Base-by-base conservation (phyloP, 1,284 basidiomycete species). In the Sanghuangporus sanghuang region DNA sequence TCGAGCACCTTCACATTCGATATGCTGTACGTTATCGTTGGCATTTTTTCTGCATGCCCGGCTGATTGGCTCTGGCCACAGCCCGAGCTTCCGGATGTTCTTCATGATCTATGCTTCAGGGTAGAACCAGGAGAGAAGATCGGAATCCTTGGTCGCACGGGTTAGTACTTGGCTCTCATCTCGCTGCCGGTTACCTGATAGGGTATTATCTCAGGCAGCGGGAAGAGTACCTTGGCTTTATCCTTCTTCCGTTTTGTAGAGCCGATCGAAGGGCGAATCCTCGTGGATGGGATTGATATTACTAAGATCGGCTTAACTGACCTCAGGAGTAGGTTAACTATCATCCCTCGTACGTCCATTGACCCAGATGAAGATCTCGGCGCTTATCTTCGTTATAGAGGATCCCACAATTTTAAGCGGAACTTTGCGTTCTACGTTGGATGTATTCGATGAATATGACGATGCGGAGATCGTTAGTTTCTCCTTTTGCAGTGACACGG, bases 181-280 rank as follows among this genome's bases (percentile, higher is more conserved):
- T 46, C 21, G 44, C 16, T 6, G 16, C 2, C 44, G 44, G 16
- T 46, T 46, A 7, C 21, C 16, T 46, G 44, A 46, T 14, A 46
- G 16, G 35, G 16, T 14, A 14, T 36, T 18, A 12, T 49, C 0
- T 32, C 27, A 63, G 61, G 64, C 5, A 66, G 64, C 23, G 93
- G 93, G 53, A 95, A 96, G 77, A 92, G 88, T 63, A 97, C 95
- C 0, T 82, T 98, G 16, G 95, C 95, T 0, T 79, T 97, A 32
- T 92, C 91, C 18, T 95, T 98, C 80, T 98, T 98, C 87, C 87
- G 97, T 57, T 96, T 97, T 71, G 93, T 97, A 21, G 95, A 97
- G 71, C 89, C 95, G 0, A 86, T 87, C 0, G 82, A 89, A 70
- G 95, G 95, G 1, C 78, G 79, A 5, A 98, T 99, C 63, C 63